Evolutionary conservation across 2,329 filamentous ascomycete species (phyloP), one percentile per base, ranked within the genome.

Genomic region (Hypoxylon sp.): DNA sequence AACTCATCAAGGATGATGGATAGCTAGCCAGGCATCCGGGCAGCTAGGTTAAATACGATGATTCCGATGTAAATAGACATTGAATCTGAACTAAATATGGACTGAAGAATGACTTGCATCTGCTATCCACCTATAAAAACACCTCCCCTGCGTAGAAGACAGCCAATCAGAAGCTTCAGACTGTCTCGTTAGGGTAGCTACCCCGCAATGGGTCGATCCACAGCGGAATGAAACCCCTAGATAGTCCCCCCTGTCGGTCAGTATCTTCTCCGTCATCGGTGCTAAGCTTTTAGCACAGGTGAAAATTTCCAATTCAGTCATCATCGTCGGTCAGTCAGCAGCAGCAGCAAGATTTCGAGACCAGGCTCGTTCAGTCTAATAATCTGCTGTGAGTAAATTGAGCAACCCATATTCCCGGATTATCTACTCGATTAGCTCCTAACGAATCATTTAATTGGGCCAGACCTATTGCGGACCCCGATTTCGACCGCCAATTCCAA

Each of bases 161-260:
- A 25, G 25, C 68, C 68, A 70, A 70, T 68, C 19, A 66, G 5
- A 59, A 41, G n/a, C 41, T 45, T 56, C 49, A 52, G 11, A 36
- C 13, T 14, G 48, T 65, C 68, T 70, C 62, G 14, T 70, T 70
- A 70, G 63, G 68, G 68, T 36, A 60, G 64, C 55, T 68, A 68
- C 68, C 68, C 68, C 68, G 62, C 68, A 48, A 65, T 51, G 51
- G 50, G 36, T 62, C 45, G 53, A 59, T 23, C 62, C 48, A 48
- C 46, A 34, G 48, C 51, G 50, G 45, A 45, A 61, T 34, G 46
- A 48, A 28, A 19, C 57, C 46, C 49, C 28, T 36, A 11, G 17
- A 30, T 7, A 30, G 6, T 30, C 28, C 32, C 28, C 32, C 58
- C 36, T 55, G 23, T 30, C 34, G 34, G 28, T 30, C 21, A 19